Percentiles rank a stretch among this genome's conserved stretches.
phyloP scores from a whole-genome alignment of 352 stramenopile species.

The Globisporangium uncinulatum region DNA sequence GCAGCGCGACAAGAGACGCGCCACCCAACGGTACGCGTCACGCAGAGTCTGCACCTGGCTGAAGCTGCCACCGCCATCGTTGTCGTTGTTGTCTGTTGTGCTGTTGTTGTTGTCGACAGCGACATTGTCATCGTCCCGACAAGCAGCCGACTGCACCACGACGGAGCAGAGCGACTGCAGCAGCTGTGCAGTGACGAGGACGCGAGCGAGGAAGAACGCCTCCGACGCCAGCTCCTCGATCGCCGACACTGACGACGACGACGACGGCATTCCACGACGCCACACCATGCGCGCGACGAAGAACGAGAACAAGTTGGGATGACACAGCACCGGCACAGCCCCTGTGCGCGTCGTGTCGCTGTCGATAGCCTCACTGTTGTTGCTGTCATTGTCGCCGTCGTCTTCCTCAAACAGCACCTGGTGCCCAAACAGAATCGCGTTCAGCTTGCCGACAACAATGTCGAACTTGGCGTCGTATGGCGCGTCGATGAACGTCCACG shows the following conservation, averaged over 20 bases:
- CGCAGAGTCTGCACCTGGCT: conserved; percentile 47
- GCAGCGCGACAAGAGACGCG: conserved; percentile 38
- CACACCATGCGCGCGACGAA: conserved; percentile 49
- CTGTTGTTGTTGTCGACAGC: conserved; percentile 1
- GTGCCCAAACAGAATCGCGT: conserved; percentile 64
- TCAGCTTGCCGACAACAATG: conserved; percentile 35
- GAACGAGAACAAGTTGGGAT: conserved; percentile 43
- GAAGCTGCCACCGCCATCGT: conserved; percentile 24
- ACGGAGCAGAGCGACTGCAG: conserved; percentile 50
- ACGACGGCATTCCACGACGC: conserved; percentile 24
- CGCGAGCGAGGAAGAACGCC: conserved; percentile 45
- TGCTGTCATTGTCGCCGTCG: conserved; percentile 2
- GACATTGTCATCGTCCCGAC: neutral
- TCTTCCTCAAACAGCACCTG: conserved; percentile 71
- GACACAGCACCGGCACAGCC: conserved; percentile 38
- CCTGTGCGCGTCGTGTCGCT: conserved; percentile 6
- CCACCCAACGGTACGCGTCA: conserved; percentile 50
- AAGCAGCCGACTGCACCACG: conserved; percentile 8
- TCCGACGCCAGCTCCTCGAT: conserved; percentile 40
- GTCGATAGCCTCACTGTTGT: conserved; percentile 8
- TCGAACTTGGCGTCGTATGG: conserved; percentile 39
- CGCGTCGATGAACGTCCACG: conserved; percentile 36
- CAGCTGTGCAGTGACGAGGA: conserved; percentile 54
- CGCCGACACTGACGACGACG: conserved; percentile 21
- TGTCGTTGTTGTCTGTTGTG: neutral